Conservation (phyloP, 2,329 filamentous ascomycete genomes). For the Colletotrichum siamense region DNA sequence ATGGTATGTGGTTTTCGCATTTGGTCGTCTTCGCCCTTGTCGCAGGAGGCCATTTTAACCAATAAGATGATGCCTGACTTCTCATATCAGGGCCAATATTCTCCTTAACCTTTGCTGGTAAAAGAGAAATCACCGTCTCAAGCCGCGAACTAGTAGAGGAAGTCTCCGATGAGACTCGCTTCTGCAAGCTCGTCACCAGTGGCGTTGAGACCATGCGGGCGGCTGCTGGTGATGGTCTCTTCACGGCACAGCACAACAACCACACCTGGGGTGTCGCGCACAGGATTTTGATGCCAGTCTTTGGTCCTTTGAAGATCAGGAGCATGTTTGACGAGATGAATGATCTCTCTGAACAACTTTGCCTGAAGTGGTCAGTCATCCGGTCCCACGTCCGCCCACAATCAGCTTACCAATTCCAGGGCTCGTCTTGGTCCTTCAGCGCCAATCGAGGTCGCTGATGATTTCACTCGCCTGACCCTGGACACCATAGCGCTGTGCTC, state of each 20-base stretch:
- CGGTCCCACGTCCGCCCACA: background rate
- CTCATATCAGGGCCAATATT: background rate
- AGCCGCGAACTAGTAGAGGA: background rate
- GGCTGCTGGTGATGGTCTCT: background rate
- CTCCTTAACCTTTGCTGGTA: background rate
- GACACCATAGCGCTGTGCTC: conserved; percentile 66
- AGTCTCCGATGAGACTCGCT: background rate
- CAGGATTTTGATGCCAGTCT: conserved; percentile 69
- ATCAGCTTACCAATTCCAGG: conserved; percentile 18
- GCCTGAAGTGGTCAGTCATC: conserved; percentile 57
- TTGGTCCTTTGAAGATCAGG: conserved; percentile 71
- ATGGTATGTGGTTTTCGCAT: background rate
- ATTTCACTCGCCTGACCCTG: conserved; percentile 67
- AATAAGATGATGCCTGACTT: background rate
- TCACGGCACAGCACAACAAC: background rate
- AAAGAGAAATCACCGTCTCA: background rate
- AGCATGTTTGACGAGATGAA: conserved; percentile 60
- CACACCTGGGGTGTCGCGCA: conserved; percentile 57
- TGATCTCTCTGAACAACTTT: conserved; percentile 56
- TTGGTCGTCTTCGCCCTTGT: background rate
- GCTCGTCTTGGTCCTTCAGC: conserved; percentile 46
- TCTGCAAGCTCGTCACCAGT: background rate
- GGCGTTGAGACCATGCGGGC: background rate
- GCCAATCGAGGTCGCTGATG: conserved; percentile 57
- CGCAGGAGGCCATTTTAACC: too few relatives aligned